Evolutionary conservation across 352 stramenopile genomes (phyloP).

Genomic region (Phytophthora boehmeriae): DNA sequence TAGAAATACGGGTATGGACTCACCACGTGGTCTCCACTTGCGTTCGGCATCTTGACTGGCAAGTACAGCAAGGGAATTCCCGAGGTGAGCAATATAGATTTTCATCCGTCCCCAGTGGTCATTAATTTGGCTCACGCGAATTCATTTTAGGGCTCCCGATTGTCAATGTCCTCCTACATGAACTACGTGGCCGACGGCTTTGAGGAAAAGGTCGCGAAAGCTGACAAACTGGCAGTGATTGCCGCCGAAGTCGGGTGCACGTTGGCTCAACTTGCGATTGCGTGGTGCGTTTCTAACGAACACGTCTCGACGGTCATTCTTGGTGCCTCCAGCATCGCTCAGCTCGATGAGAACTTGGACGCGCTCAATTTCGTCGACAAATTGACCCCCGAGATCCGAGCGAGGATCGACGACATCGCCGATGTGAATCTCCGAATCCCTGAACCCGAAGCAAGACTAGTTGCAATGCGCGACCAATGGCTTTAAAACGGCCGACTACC

Average conservation of each 20-base stretch:
- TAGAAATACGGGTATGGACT: constrained; percentile 67
- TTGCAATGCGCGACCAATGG: constrained; percentile 25
- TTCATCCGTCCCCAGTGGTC: too few relatives aligned
- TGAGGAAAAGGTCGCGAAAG: constrained; percentile 31
- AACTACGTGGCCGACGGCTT: constrained; percentile 43
- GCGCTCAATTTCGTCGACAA: constrained; percentile 48
- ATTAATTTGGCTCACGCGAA: too few relatives aligned
- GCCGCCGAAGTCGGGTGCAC: constrained; percentile 46
- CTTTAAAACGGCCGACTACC: constrained; percentile 5
- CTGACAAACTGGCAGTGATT: constrained; percentile 35
- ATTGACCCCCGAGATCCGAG: constrained; percentile 54
- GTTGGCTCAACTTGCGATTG: constrained; percentile 53
- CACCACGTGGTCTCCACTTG: constrained; percentile 75
- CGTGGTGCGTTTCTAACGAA: constrained; percentile 55
- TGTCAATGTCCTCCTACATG: constrained; percentile 45
- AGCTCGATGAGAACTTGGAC: constrained; percentile 63
- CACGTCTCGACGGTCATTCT: constrained; percentile 59
- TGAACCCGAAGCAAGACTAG: constrained; percentile 14
- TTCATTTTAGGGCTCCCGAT: constrained; percentile 44
- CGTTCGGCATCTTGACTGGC: constrained; percentile 64
- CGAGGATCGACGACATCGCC: constrained; percentile 52
- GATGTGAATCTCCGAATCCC: constrained; percentile 27
- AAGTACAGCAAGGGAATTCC: constrained; percentile 76
- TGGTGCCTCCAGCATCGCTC: constrained; percentile 51
- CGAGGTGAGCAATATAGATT: constrained; percentile 30